Conservation (phyloP, 768 basidiomycete genomes). For the Amyloporia xantha region DNA sequence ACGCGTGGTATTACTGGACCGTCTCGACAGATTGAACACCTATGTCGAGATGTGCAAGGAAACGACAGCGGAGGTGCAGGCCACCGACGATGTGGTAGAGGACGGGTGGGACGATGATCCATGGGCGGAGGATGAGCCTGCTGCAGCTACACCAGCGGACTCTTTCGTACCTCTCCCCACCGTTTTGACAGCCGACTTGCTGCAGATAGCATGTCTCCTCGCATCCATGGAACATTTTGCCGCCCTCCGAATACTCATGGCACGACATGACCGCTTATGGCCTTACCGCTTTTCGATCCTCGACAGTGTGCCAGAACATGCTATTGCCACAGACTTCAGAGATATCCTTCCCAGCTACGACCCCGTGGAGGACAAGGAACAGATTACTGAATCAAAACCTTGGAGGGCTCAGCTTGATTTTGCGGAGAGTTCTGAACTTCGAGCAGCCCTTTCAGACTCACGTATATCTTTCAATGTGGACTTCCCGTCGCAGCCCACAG, state of each 20-base stretch:
- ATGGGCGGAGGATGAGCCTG: slow-evolving; percentile 49
- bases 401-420: slow-evolving; percentile 57
- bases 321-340: slow-evolving; percentile 53
- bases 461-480: slow-evolving; percentile 10
- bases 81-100: slow-evolving; percentile 28
- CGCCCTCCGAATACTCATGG: slow-evolving; percentile 51
- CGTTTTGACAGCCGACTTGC: slow-evolving; percentile 58
- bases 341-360: slow-evolving; percentile 63
- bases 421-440: slow-evolving; percentile 44
- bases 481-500: neutral
- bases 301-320: slow-evolving; percentile 68
- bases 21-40: slow-evolving; percentile 68
- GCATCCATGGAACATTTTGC: slow-evolving; percentile 56
- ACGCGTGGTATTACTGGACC: slow-evolving; percentile 59
- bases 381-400: slow-evolving; percentile 19
- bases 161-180: slow-evolving; percentile 45
- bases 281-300: slow-evolving; percentile 66
- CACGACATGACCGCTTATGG: slow-evolving; percentile 58
- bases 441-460: slow-evolving; percentile 31
- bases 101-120: slow-evolving; percentile 80
- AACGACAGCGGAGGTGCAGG: slow-evolving; percentile 23
- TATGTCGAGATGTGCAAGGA: slow-evolving; percentile 54
- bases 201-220: slow-evolving; percentile 54
- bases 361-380: slow-evolving; percentile 38
- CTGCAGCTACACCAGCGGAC: slow-evolving; percentile 10